Conservation (phyloP, 495 filamentous ascomycete genomes). For the Mytilinidion resinicola region DNA sequence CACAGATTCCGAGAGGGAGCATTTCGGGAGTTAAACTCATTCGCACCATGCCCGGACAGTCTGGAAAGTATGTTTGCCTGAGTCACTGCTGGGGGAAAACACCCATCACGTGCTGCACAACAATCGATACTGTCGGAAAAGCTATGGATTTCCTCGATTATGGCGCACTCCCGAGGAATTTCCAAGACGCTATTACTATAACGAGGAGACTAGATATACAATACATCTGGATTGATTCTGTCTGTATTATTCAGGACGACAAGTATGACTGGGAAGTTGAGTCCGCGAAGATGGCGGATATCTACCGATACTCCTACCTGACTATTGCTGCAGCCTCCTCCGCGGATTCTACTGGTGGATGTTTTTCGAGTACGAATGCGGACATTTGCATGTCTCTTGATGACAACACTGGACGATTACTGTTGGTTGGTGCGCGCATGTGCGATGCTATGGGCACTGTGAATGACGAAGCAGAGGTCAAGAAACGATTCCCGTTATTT, state of each 20-base stretch:
- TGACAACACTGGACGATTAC: neutral
- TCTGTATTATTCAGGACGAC: conserved; percentile 8
- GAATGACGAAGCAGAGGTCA: neutral
- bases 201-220: neutral
- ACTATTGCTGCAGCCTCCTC: conserved; percentile 4
- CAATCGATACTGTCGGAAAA: neutral
- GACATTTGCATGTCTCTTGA: neutral
- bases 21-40: neutral
- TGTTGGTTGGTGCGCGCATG: neutral
- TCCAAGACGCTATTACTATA: conserved; percentile 3
- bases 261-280: conserved; percentile 3
- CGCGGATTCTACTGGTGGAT: neutral
- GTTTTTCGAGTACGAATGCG: neutral
- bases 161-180: neutral
- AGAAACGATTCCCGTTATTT: conserved; percentile 3
- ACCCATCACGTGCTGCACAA: conserved; percentile 3
- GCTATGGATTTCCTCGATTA: neutral
- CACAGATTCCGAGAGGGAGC: neutral
- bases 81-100: conserved; percentile 6
- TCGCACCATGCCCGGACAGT: neutral
- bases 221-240: conserved; percentile 7
- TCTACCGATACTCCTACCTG: conserved; percentile 4
- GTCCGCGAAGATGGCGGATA: conserved; percentile 4
- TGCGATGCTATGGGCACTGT: neutral
- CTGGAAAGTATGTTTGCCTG: neutral